These are phyloP conservation scores for Boletus fagicola DNA, from an alignment of 768 basidiomycete genomes.

Conservation along the genomic window DNA sequence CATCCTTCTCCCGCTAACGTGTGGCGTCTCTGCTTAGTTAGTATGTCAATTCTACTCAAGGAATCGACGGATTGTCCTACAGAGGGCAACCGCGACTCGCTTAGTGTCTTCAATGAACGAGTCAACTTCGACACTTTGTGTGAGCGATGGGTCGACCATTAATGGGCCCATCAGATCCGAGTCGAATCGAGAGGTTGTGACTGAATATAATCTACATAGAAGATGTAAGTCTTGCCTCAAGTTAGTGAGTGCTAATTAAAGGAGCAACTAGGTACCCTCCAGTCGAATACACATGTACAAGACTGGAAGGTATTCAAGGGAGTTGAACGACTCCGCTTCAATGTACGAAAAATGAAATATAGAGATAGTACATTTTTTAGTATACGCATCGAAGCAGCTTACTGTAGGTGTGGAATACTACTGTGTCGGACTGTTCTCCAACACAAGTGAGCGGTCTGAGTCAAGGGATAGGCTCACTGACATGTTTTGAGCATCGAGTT, in stretches of 20 bases:
- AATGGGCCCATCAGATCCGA: neutral
- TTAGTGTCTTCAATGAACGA: neutral
- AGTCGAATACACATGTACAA: neutral
- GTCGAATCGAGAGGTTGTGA: neutral
- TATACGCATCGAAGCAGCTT: neutral
- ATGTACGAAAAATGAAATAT: neutral
- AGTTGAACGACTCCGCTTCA: neutral
- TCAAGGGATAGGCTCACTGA: neutral
- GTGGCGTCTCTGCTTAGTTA: neutral
- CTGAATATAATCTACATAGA: neutral
- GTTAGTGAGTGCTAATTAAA: neutral
- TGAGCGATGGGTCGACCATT: neutral
- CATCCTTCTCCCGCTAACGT: neutral
- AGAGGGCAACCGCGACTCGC: neutral
- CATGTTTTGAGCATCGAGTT: neutral
- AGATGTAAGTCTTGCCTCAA: neutral
- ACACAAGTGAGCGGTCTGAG: neutral
- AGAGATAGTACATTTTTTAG: neutral
- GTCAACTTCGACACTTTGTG: neutral
- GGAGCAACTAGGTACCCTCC: neutral
- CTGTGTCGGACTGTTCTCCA: neutral
- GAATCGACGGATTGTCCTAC: neutral
- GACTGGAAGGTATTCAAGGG: neutral
- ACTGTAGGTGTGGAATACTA: neutral
- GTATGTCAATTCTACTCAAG: neutral